phyloP scores from a whole-genome alignment of 345 rosid species.

The Lenwebbia sp. region DNA sequence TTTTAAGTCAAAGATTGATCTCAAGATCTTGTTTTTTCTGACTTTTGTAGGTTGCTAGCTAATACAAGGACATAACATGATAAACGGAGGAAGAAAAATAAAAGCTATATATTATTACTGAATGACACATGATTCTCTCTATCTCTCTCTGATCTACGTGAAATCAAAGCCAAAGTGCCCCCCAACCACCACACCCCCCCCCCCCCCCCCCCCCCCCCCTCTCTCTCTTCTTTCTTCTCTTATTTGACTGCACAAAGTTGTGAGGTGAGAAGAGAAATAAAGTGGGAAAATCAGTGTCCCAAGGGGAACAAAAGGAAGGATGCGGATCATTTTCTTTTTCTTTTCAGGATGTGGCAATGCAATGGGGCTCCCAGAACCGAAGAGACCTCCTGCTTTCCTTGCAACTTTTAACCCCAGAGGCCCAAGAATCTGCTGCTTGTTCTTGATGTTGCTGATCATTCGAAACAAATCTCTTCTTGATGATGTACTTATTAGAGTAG shows the following conservation, averaged over 20 bases:
- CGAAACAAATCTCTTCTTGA: slow-evolving; percentile 3
- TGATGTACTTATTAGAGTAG: not conserved
- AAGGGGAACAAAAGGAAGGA: not conserved
- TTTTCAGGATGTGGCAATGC: slow-evolving; percentile 73
- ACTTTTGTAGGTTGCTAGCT: not conserved
- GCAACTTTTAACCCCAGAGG: slow-evolving; percentile 44
- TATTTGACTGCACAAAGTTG: slow-evolving; percentile 23
- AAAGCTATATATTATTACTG: not conserved
- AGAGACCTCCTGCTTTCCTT: slow-evolving; percentile 65
- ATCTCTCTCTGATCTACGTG: not conserved
- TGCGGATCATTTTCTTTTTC: not conserved
- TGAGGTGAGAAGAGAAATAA: not conserved
- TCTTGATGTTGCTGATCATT: slow-evolving; percentile 1
- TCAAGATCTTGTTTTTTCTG: slow-evolving; percentile 6
- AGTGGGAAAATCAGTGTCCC: not conserved
- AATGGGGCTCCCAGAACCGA: slow-evolving; percentile 39
- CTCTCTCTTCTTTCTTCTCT: slow-evolving; percentile 3
- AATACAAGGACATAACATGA: not conserved
- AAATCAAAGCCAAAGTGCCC: slow-evolving; percentile 9
- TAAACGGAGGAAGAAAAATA: not conserved
- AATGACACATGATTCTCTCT: not conserved
- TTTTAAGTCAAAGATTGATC: slow-evolving; percentile 24
- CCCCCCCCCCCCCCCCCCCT: not conserved
- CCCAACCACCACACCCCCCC: no score
- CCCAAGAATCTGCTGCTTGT: slow-evolving; percentile 9